Conservation (phyloP, 495 filamentous ascomycete genomes). For the Aspergillus avenaceus region DNA sequence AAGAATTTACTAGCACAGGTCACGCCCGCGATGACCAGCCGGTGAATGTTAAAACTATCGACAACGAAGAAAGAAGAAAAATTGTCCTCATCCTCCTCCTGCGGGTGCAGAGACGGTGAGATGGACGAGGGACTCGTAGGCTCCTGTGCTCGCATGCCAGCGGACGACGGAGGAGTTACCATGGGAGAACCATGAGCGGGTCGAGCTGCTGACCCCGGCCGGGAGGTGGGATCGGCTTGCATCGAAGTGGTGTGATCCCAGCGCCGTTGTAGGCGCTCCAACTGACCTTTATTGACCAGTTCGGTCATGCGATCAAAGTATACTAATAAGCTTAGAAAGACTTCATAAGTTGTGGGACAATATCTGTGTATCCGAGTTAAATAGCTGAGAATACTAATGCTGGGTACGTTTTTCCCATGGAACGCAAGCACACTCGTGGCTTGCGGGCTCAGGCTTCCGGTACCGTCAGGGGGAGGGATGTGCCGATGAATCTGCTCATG, state of each 20-base stretch:
- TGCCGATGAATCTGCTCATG: slow-evolving; percentile 76
- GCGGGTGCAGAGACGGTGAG: slow-evolving; percentile 32
- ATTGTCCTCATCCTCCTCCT: slow-evolving; percentile 53
- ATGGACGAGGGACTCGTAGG: slow-evolving; percentile 27
- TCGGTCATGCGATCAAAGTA: slow-evolving; percentile 99
- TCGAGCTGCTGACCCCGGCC: slow-evolving; percentile 8
- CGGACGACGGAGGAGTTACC: slow-evolving; percentile 34
- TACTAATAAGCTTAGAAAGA: slow-evolving; percentile 90
- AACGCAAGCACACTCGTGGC: slow-evolving; percentile 95
- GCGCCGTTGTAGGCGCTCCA: slow-evolving; percentile 40
- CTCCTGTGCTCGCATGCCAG: slow-evolving; percentile 31
- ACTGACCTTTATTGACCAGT: slow-evolving; percentile 73
- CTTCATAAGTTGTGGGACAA: slow-evolving; percentile 97
- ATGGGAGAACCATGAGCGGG: slow-evolving; percentile 25
- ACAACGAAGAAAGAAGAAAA: slow-evolving; percentile 90
- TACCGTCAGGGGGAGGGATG: slow-evolving; percentile 62
- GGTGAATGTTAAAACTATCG: slow-evolving; percentile 98
- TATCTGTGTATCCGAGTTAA: slow-evolving; percentile 97
- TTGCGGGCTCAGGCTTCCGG: slow-evolving; percentile 65
- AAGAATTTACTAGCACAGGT: slow-evolving; percentile 99
- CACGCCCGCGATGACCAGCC: slow-evolving; percentile 93
- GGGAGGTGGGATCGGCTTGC: slow-evolving; percentile 6
- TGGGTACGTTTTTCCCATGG: slow-evolving; percentile 97
- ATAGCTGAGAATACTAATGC: slow-evolving; percentile 95
- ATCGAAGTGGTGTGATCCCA: slow-evolving; percentile 16